Base-by-base conservation (phyloP, 2,329 filamentous ascomycete genomes). In the Geosmithia flava region DNA sequence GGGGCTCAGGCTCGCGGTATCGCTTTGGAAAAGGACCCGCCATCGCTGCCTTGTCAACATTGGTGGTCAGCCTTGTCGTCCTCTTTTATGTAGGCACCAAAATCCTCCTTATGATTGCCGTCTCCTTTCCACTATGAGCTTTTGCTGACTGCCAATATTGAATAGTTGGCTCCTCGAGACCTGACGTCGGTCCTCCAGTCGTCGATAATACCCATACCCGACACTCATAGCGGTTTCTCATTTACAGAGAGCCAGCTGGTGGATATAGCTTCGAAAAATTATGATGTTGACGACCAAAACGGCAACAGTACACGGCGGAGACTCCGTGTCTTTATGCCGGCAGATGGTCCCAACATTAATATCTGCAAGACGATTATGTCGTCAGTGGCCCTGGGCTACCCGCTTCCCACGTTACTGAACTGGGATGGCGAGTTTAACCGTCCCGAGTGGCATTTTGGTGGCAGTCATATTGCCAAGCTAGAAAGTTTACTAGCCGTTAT, bases 291-390 rank as follows among this genome's bases (percentile, higher is more conserved):
- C 11, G 29, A 11, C 29, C 29, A 30, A 30, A 11, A 30, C 29
- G 40, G 7, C 17, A 45, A 30, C 13, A 23, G 39, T 19, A 27
- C 51, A n/a, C 47, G 54, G 1, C 59, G 59, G 1, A 61, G 53
- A 1, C 53, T 67, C 11, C 60, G 59, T n/a, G 51, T 67, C 47
- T 66, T 68, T 52, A 63, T 67, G 62, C 59, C 62, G 2, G 64
- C 64, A 11, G 62, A 67, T 47, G 58, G 57, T 2, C 60, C 65
- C 3, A 54, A 59, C 47, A 56, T 66, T 33, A 65, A 64, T 47
- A 58, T 67, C 11, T 68, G 64, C 61, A 68, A 66, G 47, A 59
- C 60, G 23, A 53, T 64, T 49, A 65, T 66, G 61, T 67, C 63
- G 1, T 60, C 62, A 10, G 57, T 66, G 16, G 63, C 61, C 2